Percentiles rank a stretch among this genome's conserved stretches.
Evolutionary conservation across 2,329 filamentous ascomycete genomes (phyloP).

Genomic region (Teratosphaeria zuluensis): DNA sequence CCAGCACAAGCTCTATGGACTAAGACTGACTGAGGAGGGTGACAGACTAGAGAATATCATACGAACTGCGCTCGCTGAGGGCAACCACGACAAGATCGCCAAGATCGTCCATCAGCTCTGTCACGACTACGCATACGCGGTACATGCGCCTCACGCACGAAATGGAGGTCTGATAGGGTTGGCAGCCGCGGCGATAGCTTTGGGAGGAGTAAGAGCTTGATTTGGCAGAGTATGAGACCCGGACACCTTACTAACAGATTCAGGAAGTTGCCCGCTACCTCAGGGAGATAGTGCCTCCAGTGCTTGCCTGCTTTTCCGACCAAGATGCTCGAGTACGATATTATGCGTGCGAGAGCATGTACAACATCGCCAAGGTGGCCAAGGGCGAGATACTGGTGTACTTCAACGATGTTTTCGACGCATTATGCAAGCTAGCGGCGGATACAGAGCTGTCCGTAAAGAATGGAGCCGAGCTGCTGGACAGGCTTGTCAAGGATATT

Average conservation of each 20-base stretch:
- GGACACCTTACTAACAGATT: conserved; percentile 15
- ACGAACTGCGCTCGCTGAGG: conserved; percentile 65
- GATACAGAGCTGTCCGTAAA: conserved; percentile 96
- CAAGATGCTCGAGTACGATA: conserved; percentile 96
- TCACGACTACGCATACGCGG: conserved; percentile 94
- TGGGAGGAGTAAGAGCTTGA: conserved; percentile 66
- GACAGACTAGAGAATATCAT: conserved; percentile 79
- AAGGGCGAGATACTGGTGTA: conserved; percentile 95
- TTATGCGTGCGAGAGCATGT: conserved; percentile 99
- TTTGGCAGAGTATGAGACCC: background rate
- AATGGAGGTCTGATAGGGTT: conserved; percentile 95
- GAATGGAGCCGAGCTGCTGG: conserved; percentile 90
- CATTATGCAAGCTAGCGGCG: conserved; percentile 89
- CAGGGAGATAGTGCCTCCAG: conserved; percentile 87
- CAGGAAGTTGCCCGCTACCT: conserved; percentile 88
- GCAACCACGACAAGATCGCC: conserved; percentile 71
- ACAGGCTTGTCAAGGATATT: conserved; percentile 91
- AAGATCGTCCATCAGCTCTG: conserved; percentile 92
- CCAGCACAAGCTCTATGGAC: conserved; percentile 3
- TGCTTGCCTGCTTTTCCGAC: conserved; percentile 93
- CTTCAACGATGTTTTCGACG: conserved; percentile 98
- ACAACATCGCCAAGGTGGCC: conserved; percentile 98
- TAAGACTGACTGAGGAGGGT: conserved; percentile 6
- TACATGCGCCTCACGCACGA: conserved; percentile 89
- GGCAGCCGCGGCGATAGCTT: conserved; percentile 87